Evolutionary conservation across 306 rosid genomes (phyloP), one percentile per base, ranked within the genome.

Genomic region (Crataegus laevigata): DNA sequence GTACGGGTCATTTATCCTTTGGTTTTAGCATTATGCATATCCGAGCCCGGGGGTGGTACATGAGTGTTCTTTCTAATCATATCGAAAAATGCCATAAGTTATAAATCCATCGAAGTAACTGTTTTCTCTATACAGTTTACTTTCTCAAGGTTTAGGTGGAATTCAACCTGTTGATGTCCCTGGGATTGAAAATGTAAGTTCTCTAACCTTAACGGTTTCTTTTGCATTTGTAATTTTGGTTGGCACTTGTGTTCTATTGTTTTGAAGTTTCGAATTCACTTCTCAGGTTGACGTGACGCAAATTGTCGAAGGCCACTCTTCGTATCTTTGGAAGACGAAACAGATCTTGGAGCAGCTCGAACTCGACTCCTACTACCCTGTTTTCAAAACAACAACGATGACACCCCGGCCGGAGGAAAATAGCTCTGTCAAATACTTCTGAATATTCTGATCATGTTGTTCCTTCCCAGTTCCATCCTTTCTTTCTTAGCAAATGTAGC

Each of bases 61-160:
- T 30, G 3, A 30, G 32, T 30, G 32, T 30, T 30, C 2, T 3
- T 57, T 28, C 59, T 52, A 19, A 22, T 52, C 10, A 52, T 19
- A 18, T 26, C 11, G 28, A 50, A 19, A 51, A 5, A n/a, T n/a
- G 62, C 32, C 3, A 32, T 51, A 22, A 54, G 29, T 15, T 32
- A 21, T 34, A 5, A 11, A 32, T 32, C 15, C 50, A 61, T 57
- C 32, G 75, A 50, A 32, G 47, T 38, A 50, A 73, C 19, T 43
- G 72, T 55, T 82, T 77, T 22, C 36, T 54, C 11, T 75, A 77
- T 36, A 66, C 89, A 87, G 94, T 71, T 82, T 90, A 66, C 86
- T 86, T 66, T 73, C 87, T 57, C 78, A 74, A 78, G 96, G 96
- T 79, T 85, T 84, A 79, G 92, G 92, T 68, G 91, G 96, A 79